Percentiles rank a stretch among this genome's conserved stretches.
Evolutionary conservation across 1,284 basidiomycete species (phyloP).

Genomic region (Neotropicomus parvogracilis): DNA sequence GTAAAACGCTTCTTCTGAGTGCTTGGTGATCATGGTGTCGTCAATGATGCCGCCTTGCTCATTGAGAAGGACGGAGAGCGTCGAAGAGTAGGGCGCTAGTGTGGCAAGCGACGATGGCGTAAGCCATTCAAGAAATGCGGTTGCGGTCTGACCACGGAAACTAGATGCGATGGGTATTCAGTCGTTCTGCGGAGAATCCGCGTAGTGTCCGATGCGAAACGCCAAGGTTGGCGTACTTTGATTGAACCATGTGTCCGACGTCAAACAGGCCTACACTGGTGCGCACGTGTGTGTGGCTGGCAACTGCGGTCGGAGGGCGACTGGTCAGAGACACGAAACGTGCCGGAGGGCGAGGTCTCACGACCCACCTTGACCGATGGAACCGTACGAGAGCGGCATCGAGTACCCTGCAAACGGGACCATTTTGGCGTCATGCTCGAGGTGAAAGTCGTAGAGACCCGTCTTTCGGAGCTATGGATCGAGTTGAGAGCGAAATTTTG

Average conservation of each 20-base stretch:
- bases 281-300: slow-evolving; percentile 90
- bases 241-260: slow-evolving; percentile 97
- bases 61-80: slow-evolving; percentile 87
- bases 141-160: slow-evolving; percentile 71
- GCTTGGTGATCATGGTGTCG: slow-evolving; percentile 86
- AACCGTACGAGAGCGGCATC: slow-evolving; percentile 90
- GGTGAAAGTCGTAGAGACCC: slow-evolving; percentile 88
- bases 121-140: slow-evolving; percentile 81
- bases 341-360: background rate
- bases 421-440: slow-evolving; percentile 87
- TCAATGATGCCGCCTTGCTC: slow-evolving; percentile 92
- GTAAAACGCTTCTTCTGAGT: slow-evolving; percentile 79
- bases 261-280: slow-evolving; percentile 88
- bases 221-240: slow-evolving; percentile 47
- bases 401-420: slow-evolving; percentile 94
- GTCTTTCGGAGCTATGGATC: slow-evolving; percentile 47
- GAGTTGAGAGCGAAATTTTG: background rate
- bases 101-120: slow-evolving; percentile 77
- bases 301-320: slow-evolving; percentile 48
- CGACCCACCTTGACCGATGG: slow-evolving; percentile 72
- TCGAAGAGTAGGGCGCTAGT: slow-evolving; percentile 68
- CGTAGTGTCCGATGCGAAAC: background rate
- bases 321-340: slow-evolving; percentile 15
- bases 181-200: background rate
- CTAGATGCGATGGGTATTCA: slow-evolving; percentile 11